These are phyloP conservation scores for Pseudozyma pruni DNA, from an alignment of 1,284 basidiomycete species.

Conservation along the genomic window DNA sequence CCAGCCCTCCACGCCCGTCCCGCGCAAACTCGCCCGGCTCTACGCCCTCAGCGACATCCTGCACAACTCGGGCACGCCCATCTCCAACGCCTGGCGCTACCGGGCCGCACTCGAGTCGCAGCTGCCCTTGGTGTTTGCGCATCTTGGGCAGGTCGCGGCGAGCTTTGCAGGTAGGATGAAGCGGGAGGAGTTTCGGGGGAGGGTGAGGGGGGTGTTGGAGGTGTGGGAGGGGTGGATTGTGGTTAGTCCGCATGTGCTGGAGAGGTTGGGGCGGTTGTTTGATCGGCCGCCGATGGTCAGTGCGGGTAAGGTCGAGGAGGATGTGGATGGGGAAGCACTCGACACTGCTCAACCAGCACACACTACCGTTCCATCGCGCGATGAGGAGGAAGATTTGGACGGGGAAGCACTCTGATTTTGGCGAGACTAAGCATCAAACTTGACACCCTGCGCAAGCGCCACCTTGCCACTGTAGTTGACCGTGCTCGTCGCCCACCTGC, in stretches of 20 bases:
- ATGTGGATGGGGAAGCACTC: constrained; percentile 32
- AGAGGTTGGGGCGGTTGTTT: constrained; percentile 65
- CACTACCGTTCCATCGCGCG: neutral
- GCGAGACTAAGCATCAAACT: constrained; percentile 72
- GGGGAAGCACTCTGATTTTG: constrained; percentile 30
- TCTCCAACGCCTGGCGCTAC: constrained; percentile 75
- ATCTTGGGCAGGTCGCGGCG: constrained; percentile 46
- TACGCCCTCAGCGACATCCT: constrained; percentile 96
- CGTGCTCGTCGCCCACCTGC: constrained; percentile 78
- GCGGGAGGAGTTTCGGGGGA: constrained; percentile 73
- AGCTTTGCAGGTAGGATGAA: constrained; percentile 56
- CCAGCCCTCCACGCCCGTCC: constrained; percentile 87
- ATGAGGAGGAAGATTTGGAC: constrained; percentile 33
- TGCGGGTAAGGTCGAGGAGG: constrained; percentile 1
- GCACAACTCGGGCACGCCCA: constrained; percentile 89
- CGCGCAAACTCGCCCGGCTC: constrained; percentile 92
- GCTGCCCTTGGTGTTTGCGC: constrained; percentile 52
- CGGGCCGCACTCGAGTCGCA: constrained; percentile 41
- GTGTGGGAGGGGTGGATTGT: constrained; percentile 89
- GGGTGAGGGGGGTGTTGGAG: constrained; percentile 84
- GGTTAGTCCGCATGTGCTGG: constrained; percentile 81
- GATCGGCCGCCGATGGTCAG: constrained; percentile 22
- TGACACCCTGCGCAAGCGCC: constrained; percentile 90
- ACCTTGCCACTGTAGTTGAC: constrained; percentile 90
- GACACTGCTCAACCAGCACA: constrained; percentile 1